These are phyloP conservation scores for Knufia fluminis DNA, from an alignment of 2,329 filamentous ascomycete genomes.

Conservation along the genomic window DNA sequence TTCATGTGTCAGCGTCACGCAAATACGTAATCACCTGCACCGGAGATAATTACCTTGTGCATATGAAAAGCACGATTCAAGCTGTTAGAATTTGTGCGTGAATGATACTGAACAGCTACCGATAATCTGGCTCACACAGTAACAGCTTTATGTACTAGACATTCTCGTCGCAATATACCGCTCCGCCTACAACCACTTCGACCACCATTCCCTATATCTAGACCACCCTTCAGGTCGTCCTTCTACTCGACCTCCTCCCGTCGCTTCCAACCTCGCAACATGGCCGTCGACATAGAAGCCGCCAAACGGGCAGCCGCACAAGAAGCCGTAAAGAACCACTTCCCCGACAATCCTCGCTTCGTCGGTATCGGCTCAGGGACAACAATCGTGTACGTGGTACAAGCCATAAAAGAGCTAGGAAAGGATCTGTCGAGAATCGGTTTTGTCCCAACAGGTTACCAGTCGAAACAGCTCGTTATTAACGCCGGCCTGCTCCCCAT, in stretches of 20 bases:
- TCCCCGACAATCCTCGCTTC: conserved; percentile 46
- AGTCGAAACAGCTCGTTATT: conserved; percentile 79
- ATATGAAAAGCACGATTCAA: background rate
- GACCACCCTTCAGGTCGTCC: conserved; percentile 1
- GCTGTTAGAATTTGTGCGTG: background rate
- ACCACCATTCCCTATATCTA: background rate
- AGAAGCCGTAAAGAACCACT: conserved; percentile 52
- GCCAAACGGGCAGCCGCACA: conserved; percentile 53
- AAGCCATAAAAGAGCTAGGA: conserved; percentile 48
- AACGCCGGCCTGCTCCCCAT: conserved; percentile 67
- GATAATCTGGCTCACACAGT: background rate
- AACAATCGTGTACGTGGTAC: conserved; percentile 59
- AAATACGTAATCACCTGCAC: background rate
- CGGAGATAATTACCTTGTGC: background rate
- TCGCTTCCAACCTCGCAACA: background rate
- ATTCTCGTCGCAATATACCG: background rate
- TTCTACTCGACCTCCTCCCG: background rate
- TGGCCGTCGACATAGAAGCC: conserved; percentile 38
- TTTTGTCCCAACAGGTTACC: conserved; percentile 87
- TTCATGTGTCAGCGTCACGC: background rate
- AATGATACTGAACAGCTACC: too few species aligned
- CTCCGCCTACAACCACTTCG: background rate
- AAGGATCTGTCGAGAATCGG: conserved; percentile 51
- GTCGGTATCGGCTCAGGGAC: conserved; percentile 58
- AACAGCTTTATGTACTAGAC: background rate